These are phyloP conservation scores for Artomyces pyxidatus DNA, from an alignment of 768 basidiomycete genomes.

Conservation along the genomic window DNA sequence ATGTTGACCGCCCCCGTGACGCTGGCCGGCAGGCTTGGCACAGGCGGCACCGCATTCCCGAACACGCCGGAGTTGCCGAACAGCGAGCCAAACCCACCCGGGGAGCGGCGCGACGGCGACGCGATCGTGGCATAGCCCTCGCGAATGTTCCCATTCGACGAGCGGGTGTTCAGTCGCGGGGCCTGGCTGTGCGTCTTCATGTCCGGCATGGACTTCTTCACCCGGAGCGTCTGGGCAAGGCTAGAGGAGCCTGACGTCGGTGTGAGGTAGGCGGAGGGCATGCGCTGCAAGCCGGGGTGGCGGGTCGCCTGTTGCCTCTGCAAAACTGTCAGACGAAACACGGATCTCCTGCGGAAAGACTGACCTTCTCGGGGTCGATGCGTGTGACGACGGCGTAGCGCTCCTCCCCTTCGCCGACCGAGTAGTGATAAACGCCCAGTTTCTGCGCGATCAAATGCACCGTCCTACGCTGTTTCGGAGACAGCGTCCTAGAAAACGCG, in stretches of 20 bases:
- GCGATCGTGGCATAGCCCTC: slow-evolving; percentile 82
- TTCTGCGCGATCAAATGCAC: slow-evolving; percentile 97
- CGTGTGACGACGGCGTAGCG: slow-evolving; percentile 92
- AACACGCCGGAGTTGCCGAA: slow-evolving; percentile 42
- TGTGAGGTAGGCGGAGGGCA: slow-evolving; percentile 72
- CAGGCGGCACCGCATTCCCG: slow-evolving; percentile 54
- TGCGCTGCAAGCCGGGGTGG: slow-evolving; percentile 59
- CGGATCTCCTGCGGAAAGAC: slow-evolving; percentile 20
- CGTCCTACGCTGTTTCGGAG: slow-evolving; percentile 79
- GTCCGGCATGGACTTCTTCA: slow-evolving; percentile 99
- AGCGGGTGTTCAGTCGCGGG: slow-evolving; percentile 69
- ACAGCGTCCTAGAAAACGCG: slow-evolving; percentile 85
- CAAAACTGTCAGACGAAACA: not conserved
- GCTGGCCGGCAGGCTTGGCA: slow-evolving; percentile 68
- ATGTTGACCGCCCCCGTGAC: slow-evolving; percentile 36
- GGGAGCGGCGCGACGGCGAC: slow-evolving; percentile 69
- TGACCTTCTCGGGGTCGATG: slow-evolving; percentile 74
- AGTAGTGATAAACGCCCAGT: slow-evolving; percentile 91
- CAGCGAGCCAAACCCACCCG: slow-evolving; percentile 62
- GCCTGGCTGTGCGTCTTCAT: slow-evolving; percentile 82
- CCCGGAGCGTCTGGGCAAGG: slow-evolving; percentile 53
- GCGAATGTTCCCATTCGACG: slow-evolving; percentile 85
- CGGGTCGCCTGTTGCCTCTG: slow-evolving; percentile 34
- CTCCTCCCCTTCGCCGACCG: slow-evolving; percentile 87
- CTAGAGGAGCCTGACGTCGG: slow-evolving; percentile 37